A percentile compares a stretch with the other conserved stretches of the same genome.
Evolutionary conservation across 768 basidiomycete genomes (phyloP).

Genomic region (Pleurotus tuoliensis): DNA sequence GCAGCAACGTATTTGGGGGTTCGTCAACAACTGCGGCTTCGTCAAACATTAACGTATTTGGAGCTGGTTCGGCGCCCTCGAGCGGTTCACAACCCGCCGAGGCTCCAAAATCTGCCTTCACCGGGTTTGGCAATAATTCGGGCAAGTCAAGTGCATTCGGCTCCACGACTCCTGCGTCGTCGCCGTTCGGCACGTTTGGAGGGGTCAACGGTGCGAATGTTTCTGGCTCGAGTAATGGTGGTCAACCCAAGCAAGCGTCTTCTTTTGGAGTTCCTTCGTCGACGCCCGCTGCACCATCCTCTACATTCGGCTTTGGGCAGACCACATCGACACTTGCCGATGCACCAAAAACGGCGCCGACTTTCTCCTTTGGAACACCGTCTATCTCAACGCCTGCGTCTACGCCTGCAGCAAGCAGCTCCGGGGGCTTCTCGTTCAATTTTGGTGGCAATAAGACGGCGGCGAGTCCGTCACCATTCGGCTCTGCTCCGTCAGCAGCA

Average conservation of each 20-base stretch:
- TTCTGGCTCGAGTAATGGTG: neutral
- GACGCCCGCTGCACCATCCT: neutral
- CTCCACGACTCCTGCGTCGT: neutral
- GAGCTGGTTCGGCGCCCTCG: neutral
- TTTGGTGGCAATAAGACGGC: constrained; percentile 18
- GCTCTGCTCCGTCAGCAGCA: constrained; percentile 12
- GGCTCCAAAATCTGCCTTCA: neutral
- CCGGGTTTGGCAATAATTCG: neutral
- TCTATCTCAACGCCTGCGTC: neutral
- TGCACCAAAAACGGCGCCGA: neutral
- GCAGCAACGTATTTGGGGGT: neutral
- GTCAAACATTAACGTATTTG: neutral
- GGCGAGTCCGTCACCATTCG: constrained; percentile 24
- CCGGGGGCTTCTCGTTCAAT: constrained; percentile 11
- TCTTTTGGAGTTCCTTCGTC: neutral
- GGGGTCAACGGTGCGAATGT: neutral
- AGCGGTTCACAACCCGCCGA: neutral
- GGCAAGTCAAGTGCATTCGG: neutral
- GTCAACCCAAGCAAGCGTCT: neutral
- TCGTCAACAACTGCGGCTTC: neutral
- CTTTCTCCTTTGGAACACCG: neutral
- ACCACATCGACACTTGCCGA: neutral
- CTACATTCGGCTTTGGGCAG: neutral
- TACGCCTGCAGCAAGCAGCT: neutral
- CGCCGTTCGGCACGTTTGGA: neutral